phyloP scores from a whole-genome alignment of 352 stramenopile genomes.

The Phytophthora pini region DNA sequence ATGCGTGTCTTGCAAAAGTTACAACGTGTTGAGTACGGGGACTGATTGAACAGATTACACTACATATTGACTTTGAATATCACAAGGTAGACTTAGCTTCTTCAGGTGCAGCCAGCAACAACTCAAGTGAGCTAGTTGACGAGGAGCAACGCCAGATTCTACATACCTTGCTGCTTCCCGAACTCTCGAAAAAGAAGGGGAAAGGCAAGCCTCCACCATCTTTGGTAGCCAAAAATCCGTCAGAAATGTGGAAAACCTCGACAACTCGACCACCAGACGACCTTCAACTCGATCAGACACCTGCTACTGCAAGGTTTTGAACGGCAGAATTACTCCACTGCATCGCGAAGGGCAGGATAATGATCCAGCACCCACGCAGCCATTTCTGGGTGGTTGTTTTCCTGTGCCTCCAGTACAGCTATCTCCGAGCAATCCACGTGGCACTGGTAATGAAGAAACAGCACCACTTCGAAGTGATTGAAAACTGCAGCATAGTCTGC shows the following conservation, averaged over 20 bases:
- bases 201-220: slow-evolving; percentile 3
- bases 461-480: too few relatives aligned
- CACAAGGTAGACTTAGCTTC: slow-evolving; percentile 21
- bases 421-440: too few relatives aligned
- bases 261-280: slow-evolving; percentile 2
- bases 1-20: slow-evolving; percentile 20
- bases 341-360: not conserved
- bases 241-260: slow-evolving; percentile 41
- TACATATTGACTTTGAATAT: slow-evolving; percentile 51
- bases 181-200: slow-evolving; percentile 6
- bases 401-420: too few relatives aligned
- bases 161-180: too few relatives aligned
- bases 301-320: slow-evolving; percentile 43
- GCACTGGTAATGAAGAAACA: too few relatives aligned
- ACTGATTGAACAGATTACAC: slow-evolving; percentile 38
- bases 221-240: slow-evolving; percentile 16
- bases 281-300: slow-evolving; percentile 2
- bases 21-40: not conserved
- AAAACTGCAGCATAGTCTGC: too few relatives aligned
- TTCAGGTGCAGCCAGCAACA: slow-evolving; percentile 7
- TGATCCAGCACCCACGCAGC: too few relatives aligned
- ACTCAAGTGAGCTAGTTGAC: too few relatives aligned
- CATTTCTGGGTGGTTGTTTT: too few relatives aligned
- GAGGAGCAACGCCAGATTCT: too few relatives aligned
- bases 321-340: not conserved